Percentiles rank a stretch among this genome's conserved stretches.
Evolutionary conservation across 2,329 filamentous ascomycete species (phyloP).

Genomic region (Truncatella angustata): DNA sequence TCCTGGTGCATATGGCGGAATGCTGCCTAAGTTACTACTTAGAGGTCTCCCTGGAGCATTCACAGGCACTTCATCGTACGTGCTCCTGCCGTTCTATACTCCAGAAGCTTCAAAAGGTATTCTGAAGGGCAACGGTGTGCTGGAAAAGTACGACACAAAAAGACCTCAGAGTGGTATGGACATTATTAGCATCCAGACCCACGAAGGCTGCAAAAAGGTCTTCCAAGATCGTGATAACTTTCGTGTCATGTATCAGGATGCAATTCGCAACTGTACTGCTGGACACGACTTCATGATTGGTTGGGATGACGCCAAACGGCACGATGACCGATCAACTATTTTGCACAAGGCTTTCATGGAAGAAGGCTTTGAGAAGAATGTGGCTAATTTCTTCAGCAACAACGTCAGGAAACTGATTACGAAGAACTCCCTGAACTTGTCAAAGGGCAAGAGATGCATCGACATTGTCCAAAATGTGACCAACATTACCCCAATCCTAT

Average conservation of each 20-base stretch:
- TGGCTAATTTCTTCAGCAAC: slow-evolving; percentile 67
- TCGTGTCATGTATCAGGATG: slow-evolving; percentile 43
- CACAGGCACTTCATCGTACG: slow-evolving; percentile 61
- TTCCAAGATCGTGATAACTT: slow-evolving; percentile 49
- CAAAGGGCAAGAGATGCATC: slow-evolving; percentile 58
- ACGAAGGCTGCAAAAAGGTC: slow-evolving; percentile 46
- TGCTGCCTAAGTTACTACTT: slow-evolving; percentile 42
- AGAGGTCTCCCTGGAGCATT: slow-evolving; percentile 44
- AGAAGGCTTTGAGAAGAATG: slow-evolving; percentile 52
- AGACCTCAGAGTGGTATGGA: slow-evolving; percentile 38
- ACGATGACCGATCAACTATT: slow-evolving; percentile 34
- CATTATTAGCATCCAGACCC: slow-evolving; percentile 46
- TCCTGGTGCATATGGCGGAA: slow-evolving; percentile 43
- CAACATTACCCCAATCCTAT: slow-evolving; percentile 65
- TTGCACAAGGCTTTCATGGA: slow-evolving; percentile 53
- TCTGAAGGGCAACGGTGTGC: slow-evolving; percentile 41
- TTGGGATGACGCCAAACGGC: slow-evolving; percentile 39
- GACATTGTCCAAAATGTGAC: slow-evolving; percentile 71
- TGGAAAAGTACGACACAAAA: slow-evolving; percentile 43
- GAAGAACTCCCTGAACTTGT: slow-evolving; percentile 55
- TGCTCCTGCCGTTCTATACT: slow-evolving; percentile 55
- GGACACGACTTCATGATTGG: slow-evolving; percentile 47
- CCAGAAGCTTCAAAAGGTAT: slow-evolving; percentile 45
- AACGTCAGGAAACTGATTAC: slow-evolving; percentile 60
- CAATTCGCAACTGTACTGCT: slow-evolving; percentile 37